Evolutionary conservation across 257 asterid genomes (phyloP), one percentile per base, ranked within the genome.

Genomic region (Leonotis leonurus): DNA sequence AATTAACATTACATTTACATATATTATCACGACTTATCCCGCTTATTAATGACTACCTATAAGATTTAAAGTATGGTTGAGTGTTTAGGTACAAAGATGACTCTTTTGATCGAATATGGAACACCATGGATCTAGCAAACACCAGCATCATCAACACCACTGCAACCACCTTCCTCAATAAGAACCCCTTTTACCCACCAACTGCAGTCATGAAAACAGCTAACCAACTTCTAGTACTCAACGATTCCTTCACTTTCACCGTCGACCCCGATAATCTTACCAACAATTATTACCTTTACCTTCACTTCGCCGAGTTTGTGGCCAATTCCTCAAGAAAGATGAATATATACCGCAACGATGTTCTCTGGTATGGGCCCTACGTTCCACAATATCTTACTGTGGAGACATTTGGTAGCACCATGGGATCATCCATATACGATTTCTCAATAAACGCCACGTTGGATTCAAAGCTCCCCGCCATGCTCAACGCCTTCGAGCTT

Each of bases 51-150:
- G n/a, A n/a, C n/a, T n/a, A n/a, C n/a, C n/a, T n/a, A n/a, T n/a
- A n/a, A n/a, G n/a, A n/a, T n/a, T n/a, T n/a, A n/a, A n/a, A n/a
- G n/a, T n/a, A n/a, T n/a, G n/a, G n/a, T n/a, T n/a, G n/a, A n/a
- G n/a, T n/a, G n/a, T n/a, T n/a, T 37, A 67, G 81, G 65, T 72
- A 63, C 63, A 55, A 50, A n/a, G 73, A 64, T 3, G 40, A 77
- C 22, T 10, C 49, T 6, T 68, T 54, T 6, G 86, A 77, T 48
- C 73, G 80, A 37, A 40, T 50, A 1, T 80, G 83, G 83, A 17
- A 1, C 6, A 21, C 73, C 51, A 0, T 14, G 0, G 6, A 5
- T 43, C 6, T 40, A n/a, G 1, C 18, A 17, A 12, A 12, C 46
- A 13, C 46, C 8, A 40, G 8, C 1, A 40, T 4, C 4, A n/a